Conservation (phyloP, 805 yeast genomes). For the Spathaspora arborariae region DNA sequence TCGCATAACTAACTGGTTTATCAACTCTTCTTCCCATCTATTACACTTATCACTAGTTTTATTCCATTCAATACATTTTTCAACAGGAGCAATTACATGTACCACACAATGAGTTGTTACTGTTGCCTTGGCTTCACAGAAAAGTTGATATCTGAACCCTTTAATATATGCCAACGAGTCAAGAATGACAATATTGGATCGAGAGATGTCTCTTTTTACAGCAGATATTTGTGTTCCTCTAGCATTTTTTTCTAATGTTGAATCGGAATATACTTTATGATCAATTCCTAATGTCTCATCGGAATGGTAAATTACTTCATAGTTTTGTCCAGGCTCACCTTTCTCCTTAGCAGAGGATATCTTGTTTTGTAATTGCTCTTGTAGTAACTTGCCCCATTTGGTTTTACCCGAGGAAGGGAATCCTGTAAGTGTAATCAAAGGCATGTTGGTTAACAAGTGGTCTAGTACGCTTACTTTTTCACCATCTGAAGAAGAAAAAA, state of each 20-base stretch:
- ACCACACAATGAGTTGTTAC: slow-evolving; percentile 80
- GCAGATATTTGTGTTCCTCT: slow-evolving; percentile 86
- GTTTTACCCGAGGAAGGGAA: slow-evolving; percentile 85
- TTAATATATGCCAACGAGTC: slow-evolving; percentile 89
- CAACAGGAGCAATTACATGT: slow-evolving; percentile 69
- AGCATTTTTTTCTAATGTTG: slow-evolving; percentile 73
- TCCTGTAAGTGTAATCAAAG: slow-evolving; percentile 79
- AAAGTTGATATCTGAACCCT: slow-evolving; percentile 91
- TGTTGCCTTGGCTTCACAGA: slow-evolving; percentile 86
- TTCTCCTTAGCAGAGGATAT: slow-evolving; percentile 34
- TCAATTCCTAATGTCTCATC: slow-evolving; percentile 76
- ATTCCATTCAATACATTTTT: slow-evolving; percentile 64
- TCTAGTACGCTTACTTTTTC: neutral
- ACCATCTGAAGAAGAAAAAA: neutral
- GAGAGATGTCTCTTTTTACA: slow-evolving; percentile 73
- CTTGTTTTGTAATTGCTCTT: slow-evolving; percentile 41
- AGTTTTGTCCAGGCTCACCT: slow-evolving; percentile 49
- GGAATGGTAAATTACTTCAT: slow-evolving; percentile 62
- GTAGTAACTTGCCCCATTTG: slow-evolving; percentile 60
- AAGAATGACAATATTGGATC: slow-evolving; percentile 69
- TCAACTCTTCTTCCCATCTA: slow-evolving; percentile 62
- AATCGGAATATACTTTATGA: slow-evolving; percentile 65
- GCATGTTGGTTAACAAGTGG: no score
- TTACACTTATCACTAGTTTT: slow-evolving; percentile 9
- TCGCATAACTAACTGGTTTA: slow-evolving; percentile 71